phyloP scores from a whole-genome alignment of 2,329 filamentous ascomycete species.

The Epichloe elymi region DNA sequence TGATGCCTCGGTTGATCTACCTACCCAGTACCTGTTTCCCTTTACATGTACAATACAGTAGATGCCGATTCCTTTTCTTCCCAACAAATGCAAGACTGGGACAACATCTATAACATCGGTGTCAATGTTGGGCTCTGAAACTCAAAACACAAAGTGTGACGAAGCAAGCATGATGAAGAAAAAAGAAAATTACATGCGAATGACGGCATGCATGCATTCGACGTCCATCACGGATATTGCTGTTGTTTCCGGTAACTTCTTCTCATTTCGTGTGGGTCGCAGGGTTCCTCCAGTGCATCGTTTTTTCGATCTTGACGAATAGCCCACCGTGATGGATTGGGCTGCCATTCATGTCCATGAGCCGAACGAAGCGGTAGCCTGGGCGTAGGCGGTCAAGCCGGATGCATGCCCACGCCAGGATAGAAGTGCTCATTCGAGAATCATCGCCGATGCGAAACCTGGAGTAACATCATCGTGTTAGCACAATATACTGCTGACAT shows the following conservation, averaged over 20 bases:
- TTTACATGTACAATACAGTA: not conserved
- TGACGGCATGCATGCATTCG: not conserved
- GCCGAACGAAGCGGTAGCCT: conserved; percentile 41
- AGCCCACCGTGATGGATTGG: conserved; percentile 33
- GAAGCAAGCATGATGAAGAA: not conserved
- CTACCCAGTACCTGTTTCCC: too few species aligned
- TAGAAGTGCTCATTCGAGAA: conserved; percentile 22
- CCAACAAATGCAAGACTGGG: not conserved
- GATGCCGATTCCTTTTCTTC: not conserved
- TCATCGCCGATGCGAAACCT: conserved; percentile 45
- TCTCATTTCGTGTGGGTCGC: not conserved
- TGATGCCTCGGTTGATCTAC: too few species aligned
- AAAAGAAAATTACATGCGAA: not conserved
- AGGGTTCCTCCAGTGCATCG: conserved; percentile 1
- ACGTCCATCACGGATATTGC: not conserved
- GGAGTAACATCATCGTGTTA: conserved; percentile 7
- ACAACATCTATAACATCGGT: not conserved
- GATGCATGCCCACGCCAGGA: conserved; percentile 44
- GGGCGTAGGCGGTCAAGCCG: conserved; percentile 42
- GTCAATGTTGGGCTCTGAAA: not conserved
- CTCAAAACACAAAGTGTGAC: not conserved
- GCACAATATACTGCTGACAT: conserved; percentile 3
- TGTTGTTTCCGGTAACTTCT: not conserved
- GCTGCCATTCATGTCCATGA: conserved; percentile 33
- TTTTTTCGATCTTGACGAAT: conserved; percentile 40